Base-by-base conservation (phyloP, 768 basidiomycete genomes). In the Leccinum boreale region DNA sequence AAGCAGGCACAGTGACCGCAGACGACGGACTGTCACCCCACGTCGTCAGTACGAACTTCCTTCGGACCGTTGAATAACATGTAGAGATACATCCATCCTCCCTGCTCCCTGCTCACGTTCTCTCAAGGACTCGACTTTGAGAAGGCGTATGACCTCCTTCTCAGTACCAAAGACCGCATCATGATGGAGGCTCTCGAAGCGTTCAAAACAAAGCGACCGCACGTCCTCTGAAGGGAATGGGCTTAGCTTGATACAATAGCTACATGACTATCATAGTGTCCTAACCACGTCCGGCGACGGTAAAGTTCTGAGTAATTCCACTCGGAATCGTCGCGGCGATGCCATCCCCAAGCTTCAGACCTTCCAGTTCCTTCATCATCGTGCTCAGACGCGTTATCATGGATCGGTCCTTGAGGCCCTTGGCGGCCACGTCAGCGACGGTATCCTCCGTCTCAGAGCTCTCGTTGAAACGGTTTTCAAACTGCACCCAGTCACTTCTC, bases 321-420 rank as follows among this genome's bases (percentile, higher is more conserved):
- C 77, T 76, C 7, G 84, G 84, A 70, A 86, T 83, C 15, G 77
- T 78, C 68, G 81, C 78, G n/a, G 80, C 70, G 39, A 86, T 76
- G 21, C 83, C 81, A 51, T 89, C 87, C 44, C 79, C 73, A 3
- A 77, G 59, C 62, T 84, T 85, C 64, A 92, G 67, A 2, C 81
- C 80, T 71, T 93, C 91, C 60, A 94, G 70, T 49, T 94, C 92
- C 73, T 89, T 89, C 89, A 94, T 92, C 85, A 92, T 90, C 62
- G 85, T 77, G 65, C 89, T 91, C 63, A 93, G 69, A 28, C 89
- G 78, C 4, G 85, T 86, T 70, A 92, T 87, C 28, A 79, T 81
- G 51, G 83, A 75, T 44, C 81, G 75, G 56, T 83, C 81, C 49
- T 85, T 83, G 19, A 83, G 81, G 47, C 79, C 79, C 19, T 79